Base-by-base conservation (phyloP, 1,284 basidiomycete species). In the Cryptococcus depauperatus region DNA sequence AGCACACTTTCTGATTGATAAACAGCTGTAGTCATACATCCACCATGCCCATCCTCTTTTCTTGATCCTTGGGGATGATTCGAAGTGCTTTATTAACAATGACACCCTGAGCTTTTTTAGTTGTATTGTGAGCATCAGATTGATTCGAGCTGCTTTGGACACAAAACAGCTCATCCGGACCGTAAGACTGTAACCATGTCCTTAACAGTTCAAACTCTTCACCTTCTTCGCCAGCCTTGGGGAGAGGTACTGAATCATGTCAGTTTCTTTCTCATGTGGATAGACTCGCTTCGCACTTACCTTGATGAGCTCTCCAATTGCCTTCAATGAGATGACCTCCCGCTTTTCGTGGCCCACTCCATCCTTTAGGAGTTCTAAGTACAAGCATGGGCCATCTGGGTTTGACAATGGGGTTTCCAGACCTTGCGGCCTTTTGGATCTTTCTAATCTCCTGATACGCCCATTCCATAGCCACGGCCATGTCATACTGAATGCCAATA, bases 331-430 rank as follows among this genome's bases (percentile, higher is more conserved):
- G 77, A 54, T 84, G 76, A 11, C 80, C 83, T 42, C 79, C 74
- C 27, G 85, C 66, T 16, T 70, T 58, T 53, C 80, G 80, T 1
- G 85, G 84, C 3, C 82, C 82, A 4, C 79, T 75, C 74, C 77
- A 80, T 23, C 85, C 85, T 72, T 91, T 91, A 8, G 86, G 85
- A 1, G 85, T 85, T 35, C 85, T 79, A 43, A 91, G 73, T 58
- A 90, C 79, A 52, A 91, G 74, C 60, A 91, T 77, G 4, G 88
- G 88, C 85, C 85, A 91, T 37, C 85, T 77, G 14, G 88, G 86
- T 70, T 90, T 90, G 35, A 80, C 73, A 51, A 87, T 80, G 5
- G 86, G 80, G 9, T 80, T 77, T 1, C 84, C 85, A 9, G 70
- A 73, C 32, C 87, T 78, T 6, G 89, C 88, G 1, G 83, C 84